Evolutionary conservation across 768 basidiomycete genomes (phyloP), one percentile per base, ranked within the genome.

Genomic region (Phlegmacium glaucopus): DNA sequence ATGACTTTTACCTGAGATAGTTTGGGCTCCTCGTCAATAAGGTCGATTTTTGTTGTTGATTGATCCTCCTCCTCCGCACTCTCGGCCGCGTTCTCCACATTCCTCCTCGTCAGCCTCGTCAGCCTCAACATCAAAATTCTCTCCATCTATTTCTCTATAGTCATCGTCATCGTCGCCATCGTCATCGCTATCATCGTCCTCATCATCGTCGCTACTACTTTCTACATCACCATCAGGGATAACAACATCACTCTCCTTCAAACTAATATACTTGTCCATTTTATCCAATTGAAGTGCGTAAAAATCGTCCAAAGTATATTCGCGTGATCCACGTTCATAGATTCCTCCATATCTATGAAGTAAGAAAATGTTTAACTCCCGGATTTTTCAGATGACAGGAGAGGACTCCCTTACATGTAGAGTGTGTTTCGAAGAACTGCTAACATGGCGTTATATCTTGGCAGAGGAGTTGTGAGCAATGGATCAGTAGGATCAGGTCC

Each of bases 281-380:
- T 94, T 94, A 58, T 94, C 91, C 15, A 96, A 72, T 48, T 83
- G 78, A 9, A 96, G 66, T 2, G 79, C 72, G 64, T 92, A 73
- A 58, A 94, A 96, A 57, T 95, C 94, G 59, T 94, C 91, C 6
- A 96, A 71, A 0, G 92, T 94, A 54, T 88, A 93, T 64, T 96
- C 93, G 17, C 81, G 78, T 10, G 86, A 75, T 0, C 90, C 87
- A 12, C 80, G 76, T 64, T 95, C 94, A 55, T 82, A 87, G 13
- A 94, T 94, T 0, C 93, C 92, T 9, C 93, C 91, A 57, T 94
- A 94, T 46, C 90, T 89, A 49, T 3, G 27, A 3, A 30, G 27
- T 34, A 53, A 11, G 4, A 26, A 10, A 29, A 38, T 8, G 9
- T 5, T 39, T 4, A 8, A 29, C 12, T n/a, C n/a, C n/a, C n/a